A percentile compares a stretch with the other conserved stretches of the same genome.
These are phyloP conservation scores for Angophora floribunda DNA, from an alignment of 345 rosid genomes.

Conservation along the genomic window DNA sequence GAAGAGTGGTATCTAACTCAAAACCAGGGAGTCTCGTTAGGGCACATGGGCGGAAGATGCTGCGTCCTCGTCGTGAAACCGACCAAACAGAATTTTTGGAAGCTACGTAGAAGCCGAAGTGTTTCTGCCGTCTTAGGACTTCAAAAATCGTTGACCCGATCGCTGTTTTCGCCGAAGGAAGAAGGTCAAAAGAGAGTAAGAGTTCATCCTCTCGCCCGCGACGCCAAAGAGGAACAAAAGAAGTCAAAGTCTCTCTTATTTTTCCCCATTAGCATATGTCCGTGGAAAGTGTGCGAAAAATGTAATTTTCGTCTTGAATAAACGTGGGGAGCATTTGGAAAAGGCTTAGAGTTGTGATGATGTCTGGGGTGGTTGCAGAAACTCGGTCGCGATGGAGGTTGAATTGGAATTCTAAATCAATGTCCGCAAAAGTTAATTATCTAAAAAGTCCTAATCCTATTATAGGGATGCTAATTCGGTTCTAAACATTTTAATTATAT, in stretches of 20 bases:
- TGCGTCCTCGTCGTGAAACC: not conserved
- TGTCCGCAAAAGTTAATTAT: rapidly evolving
- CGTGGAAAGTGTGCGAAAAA: not conserved
- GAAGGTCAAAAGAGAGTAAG: not conserved
- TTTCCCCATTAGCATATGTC: not conserved
- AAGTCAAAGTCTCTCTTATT: not conserved
- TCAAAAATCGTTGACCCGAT: not conserved
- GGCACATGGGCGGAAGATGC: not conserved
- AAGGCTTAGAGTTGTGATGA: not conserved
- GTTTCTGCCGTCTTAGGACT: not conserved
- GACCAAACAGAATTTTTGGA: not conserved
- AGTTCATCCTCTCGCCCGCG: not conserved
- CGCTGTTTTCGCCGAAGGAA: not conserved
- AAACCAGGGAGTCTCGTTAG: not conserved
- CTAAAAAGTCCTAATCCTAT: rapidly evolving
- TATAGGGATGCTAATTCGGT: rapidly evolving
- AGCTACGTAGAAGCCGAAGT: not conserved
- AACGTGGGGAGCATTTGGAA: not conserved
- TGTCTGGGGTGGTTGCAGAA: not conserved
- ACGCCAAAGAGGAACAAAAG: not conserved
- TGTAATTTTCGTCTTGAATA: rapidly evolving
- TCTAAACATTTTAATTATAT: rapidly evolving
- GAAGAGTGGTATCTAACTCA: not conserved
- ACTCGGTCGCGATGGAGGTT: not conserved
- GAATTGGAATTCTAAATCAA: not conserved